phyloP scores from a whole-genome alignment of 768 basidiomycete genomes.

The Amanita rubescens region DNA sequence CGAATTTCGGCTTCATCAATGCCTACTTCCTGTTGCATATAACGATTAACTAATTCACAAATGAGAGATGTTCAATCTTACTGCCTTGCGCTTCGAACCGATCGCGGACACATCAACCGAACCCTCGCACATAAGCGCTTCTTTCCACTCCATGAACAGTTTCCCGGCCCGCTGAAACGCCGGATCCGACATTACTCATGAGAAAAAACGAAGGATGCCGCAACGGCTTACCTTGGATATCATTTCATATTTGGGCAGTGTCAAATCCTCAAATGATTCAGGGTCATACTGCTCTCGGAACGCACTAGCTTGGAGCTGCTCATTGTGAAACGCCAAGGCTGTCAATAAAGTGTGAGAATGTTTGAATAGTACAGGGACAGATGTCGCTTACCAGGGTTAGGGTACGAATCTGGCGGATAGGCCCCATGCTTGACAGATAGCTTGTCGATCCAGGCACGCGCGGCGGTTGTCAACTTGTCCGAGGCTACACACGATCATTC shows the following conservation, averaged over 20 bases:
- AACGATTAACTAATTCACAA: neutral
- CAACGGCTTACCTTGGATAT: constrained; percentile 62
- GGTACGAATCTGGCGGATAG: constrained; percentile 86
- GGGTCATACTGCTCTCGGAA: constrained; percentile 86
- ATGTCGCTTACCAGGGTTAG: constrained; percentile 71
- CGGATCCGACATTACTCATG: constrained; percentile 18
- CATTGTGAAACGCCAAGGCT: constrained; percentile 87
- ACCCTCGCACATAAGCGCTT: constrained; percentile 51
- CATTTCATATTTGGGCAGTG: constrained; percentile 64
- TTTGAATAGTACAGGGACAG: neutral
- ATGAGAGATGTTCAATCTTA: constrained; percentile 27
- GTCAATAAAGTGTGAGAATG: constrained; percentile 7
- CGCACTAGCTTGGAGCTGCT: constrained; percentile 84
- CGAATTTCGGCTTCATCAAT: constrained; percentile 71
- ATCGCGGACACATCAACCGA: constrained; percentile 47
- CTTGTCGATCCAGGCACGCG: constrained; percentile 71
- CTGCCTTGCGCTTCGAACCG: constrained; percentile 68
- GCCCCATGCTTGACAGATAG: constrained; percentile 68
- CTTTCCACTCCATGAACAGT: constrained; percentile 67
- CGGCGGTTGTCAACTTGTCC: constrained; percentile 58
- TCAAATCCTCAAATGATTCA: constrained; percentile 73
- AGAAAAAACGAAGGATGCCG: neutral
- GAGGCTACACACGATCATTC: constrained; percentile 41
- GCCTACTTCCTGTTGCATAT: constrained; percentile 40
- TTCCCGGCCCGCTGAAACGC: constrained; percentile 58